Evolutionary conservation across 768 basidiomycete genomes (phyloP).

Genomic region (Sporobolomyces roseus): DNA sequence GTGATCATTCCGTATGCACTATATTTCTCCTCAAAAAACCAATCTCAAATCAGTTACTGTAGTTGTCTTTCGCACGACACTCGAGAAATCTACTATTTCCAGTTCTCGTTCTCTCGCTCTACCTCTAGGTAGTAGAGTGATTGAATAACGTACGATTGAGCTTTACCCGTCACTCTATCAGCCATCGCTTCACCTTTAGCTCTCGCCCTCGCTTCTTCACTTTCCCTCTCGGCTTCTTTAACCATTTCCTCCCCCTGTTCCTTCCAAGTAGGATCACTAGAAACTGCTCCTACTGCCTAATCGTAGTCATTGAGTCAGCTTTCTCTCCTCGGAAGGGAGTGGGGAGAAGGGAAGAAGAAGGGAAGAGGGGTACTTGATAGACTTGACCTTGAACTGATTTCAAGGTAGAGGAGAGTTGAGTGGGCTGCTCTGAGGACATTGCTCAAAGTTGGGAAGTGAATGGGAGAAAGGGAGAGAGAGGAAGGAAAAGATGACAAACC

Average conservation of each 20-base stretch:
- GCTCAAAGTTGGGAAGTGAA: background rate
- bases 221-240: constrained; percentile 1
- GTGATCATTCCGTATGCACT: constrained; percentile 28
- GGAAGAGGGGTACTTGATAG: constrained; percentile 19
- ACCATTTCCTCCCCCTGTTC: constrained; percentile 6
- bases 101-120: too few species aligned
- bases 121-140: background rate
- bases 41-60: too few species aligned
- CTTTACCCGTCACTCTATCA: constrained; percentile 13
- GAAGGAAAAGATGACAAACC: background rate
- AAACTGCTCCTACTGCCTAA: background rate
- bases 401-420: constrained; percentile 17
- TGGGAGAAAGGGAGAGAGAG: background rate
- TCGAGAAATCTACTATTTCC: too few species aligned
- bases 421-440: constrained; percentile 2
- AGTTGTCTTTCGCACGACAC: too few species aligned
- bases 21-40: too few species aligned
- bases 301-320: background rate
- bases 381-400: constrained; percentile 11
- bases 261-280: constrained; percentile 11
- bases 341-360: background rate
- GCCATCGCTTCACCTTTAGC: background rate
- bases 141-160: constrained; percentile 9
- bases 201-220: background rate
- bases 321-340: background rate